Conservation (phyloP, 257 asterid species). For the Jasminum sambac region DNA sequence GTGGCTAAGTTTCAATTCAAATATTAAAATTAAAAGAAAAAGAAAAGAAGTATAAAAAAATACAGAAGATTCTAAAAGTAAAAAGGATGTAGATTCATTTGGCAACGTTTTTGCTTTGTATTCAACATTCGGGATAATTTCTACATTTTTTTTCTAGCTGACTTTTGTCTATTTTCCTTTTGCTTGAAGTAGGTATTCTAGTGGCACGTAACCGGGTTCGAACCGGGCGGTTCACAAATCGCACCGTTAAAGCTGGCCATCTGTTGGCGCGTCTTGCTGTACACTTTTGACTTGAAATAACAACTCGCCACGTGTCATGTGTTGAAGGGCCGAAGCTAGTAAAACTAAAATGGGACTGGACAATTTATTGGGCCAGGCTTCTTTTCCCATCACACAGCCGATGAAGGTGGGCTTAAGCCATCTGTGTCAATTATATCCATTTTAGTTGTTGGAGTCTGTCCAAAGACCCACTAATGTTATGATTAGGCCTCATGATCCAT, state of each 20-base stretch:
- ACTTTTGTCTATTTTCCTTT: not conserved
- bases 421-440: too few species aligned
- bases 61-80: too few species aligned
- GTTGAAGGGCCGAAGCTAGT: not conserved
- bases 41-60: too few species aligned
- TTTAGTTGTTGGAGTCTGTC: too few species aligned
- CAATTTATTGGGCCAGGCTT: not conserved
- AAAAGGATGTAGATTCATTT: too few species aligned
- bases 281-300: not conserved
- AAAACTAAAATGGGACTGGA: not conserved
- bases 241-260: slow-evolving; percentile 32
- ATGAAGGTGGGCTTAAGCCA: not conserved
- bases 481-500: too few species aligned
- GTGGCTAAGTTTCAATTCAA: too few species aligned
- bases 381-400: not conserved
- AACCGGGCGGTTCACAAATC: slow-evolving; percentile 27
- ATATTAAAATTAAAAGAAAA: too few species aligned
- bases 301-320: not conserved
- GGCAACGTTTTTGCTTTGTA: not conserved
- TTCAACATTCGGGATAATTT: not conserved
- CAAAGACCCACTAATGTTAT: too few species aligned
- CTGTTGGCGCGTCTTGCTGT: slow-evolving; percentile 30
- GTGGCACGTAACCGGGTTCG: slow-evolving; percentile 1
- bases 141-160: not conserved
- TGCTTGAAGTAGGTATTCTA: not conserved